These are phyloP conservation scores for Fusarium veterinarium DNA, from an alignment of 2,329 filamentous ascomycete species.

Conservation along the genomic window DNA sequence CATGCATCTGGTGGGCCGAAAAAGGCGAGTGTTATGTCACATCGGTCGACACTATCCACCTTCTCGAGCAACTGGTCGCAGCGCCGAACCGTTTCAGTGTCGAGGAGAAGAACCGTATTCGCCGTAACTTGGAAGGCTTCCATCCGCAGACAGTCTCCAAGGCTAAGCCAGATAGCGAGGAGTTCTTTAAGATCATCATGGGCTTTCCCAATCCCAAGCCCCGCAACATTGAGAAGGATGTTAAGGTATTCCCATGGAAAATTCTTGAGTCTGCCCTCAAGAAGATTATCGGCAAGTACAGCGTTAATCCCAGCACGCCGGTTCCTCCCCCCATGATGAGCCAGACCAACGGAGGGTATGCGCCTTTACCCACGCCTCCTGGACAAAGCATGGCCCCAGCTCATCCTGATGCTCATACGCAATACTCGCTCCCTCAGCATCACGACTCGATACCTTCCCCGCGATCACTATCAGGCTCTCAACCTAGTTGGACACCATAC, in stretches of 20 bases:
- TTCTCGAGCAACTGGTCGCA: slow-evolving; percentile 91
- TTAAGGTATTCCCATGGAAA: slow-evolving; percentile 98
- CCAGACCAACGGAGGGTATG: slow-evolving; percentile 55
- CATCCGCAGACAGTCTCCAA: slow-evolving; percentile 94
- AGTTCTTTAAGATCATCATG: slow-evolving; percentile 99
- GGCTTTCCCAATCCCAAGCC: slow-evolving; percentile 94
- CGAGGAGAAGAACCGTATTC: slow-evolving; percentile 98
- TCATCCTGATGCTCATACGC: slow-evolving; percentile 50
- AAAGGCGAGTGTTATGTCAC: slow-evolving; percentile 93
- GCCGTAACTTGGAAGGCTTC: slow-evolving; percentile 94
- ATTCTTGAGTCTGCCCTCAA: slow-evolving; percentile 87
- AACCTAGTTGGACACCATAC: slow-evolving; percentile 62
- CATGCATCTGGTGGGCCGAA: slow-evolving; percentile 97
- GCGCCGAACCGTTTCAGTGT: slow-evolving; percentile 84
- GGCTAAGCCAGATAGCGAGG: slow-evolving; percentile 89
- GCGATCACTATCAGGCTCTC: slow-evolving; percentile 61
- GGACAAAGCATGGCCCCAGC: slow-evolving; percentile 48
- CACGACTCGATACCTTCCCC: slow-evolving; percentile 65
- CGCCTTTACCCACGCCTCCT: slow-evolving; percentile 61
- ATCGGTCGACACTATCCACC: slow-evolving; percentile 94
- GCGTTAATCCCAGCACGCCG: slow-evolving; percentile 58
- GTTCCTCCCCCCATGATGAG: slow-evolving; percentile 56
- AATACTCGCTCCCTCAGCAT: slow-evolving; percentile 57
- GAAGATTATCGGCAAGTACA: slow-evolving; percentile 99
- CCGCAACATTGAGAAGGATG: slow-evolving; percentile 97